Evolutionary conservation across 2,329 filamentous ascomycete species (phyloP), one percentile per base, ranked within the genome.

Genomic region (Aspergillus flavus): DNA sequence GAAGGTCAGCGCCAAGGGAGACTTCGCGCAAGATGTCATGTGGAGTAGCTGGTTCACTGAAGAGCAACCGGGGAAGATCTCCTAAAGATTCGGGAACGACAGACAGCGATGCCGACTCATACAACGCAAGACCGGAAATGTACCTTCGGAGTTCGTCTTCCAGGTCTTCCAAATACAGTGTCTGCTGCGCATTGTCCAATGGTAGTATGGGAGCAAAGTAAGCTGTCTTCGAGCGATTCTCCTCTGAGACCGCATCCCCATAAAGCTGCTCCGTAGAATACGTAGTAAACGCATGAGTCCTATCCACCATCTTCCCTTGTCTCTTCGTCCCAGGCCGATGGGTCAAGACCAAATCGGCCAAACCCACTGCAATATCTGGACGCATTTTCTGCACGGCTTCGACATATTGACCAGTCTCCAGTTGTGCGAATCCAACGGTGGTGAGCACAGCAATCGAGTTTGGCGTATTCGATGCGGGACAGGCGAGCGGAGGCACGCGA

Each of bases 211-310:
- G 85, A 3, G 86, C 87, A 68, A 89, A 88, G 39, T 88, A 81
- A 84, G 78, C 91, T 87, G 67, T 59, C 43, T 68, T 70, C 4
- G 68, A 71, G 23, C 64, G 72, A 7, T 72, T 70, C 63, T 72
- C 63, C 5, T 63, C 64, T 11, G 72, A 67, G 23, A 78, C 74
- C 2, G 75, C 57, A 3, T 73, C 63, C 12, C 75, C 77, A 59
- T 79, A 75, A 21, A 81, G 75, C 32, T 79, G 74, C 19, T 80
- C 78, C 41, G 93, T 82, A 57, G 93, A 87, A 66, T 91, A 86
- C 28, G 87, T 85, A 21, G 94, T 82, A 92, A 93, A 98, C 43
- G 86, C 85, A 74, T 95, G 91, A 0, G 92, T 97, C 61, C 94
- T 85, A 72, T 95, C 93, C 28, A 88, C 89, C 89, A 97, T 97